These are phyloP conservation scores for Thielaviopsis punctulata DNA, from an alignment of 2,329 filamentous ascomycete species.

Conservation along the genomic window DNA sequence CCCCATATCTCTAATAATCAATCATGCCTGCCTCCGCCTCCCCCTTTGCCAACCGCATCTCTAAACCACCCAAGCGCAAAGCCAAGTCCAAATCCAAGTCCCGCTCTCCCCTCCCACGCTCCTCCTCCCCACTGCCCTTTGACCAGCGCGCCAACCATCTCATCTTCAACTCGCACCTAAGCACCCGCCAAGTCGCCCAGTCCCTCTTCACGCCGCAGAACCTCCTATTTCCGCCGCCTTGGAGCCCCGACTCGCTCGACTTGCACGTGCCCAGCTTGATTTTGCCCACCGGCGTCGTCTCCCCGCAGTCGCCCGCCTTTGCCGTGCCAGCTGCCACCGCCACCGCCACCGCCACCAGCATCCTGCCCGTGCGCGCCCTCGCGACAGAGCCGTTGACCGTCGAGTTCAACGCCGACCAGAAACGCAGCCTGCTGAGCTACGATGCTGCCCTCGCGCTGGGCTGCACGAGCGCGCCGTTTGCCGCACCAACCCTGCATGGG, in stretches of 20 bases:
- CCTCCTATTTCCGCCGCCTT: neutral
- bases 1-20: neutral
- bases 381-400: slow-evolving; percentile 1
- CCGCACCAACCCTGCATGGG: slow-evolving; percentile 5
- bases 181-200: neutral
- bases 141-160: neutral
- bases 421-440: slow-evolving; percentile 1
- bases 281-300: neutral
- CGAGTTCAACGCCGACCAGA: slow-evolving; percentile 7
- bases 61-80: neutral
- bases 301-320: neutral
- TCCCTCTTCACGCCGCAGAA: neutral
- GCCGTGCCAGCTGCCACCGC: neutral
- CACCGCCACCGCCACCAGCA: neutral
- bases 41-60: neutral
- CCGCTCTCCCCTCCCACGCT: neutral
- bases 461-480: slow-evolving; percentile 1
- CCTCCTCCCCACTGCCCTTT: neutral
- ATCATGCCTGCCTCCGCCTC: neutral
- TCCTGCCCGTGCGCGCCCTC: neutral
- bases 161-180: neutral
- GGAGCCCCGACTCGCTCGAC: neutral
- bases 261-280: neutral
- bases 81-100: neutral
- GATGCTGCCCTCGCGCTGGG: slow-evolving; percentile 2